Percentiles rank a stretch among this genome's conserved stretches.
Conservation (phyloP, 2,329 filamentous ascomycete genomes). For the Pseudogymnoascus sp. region DNA sequence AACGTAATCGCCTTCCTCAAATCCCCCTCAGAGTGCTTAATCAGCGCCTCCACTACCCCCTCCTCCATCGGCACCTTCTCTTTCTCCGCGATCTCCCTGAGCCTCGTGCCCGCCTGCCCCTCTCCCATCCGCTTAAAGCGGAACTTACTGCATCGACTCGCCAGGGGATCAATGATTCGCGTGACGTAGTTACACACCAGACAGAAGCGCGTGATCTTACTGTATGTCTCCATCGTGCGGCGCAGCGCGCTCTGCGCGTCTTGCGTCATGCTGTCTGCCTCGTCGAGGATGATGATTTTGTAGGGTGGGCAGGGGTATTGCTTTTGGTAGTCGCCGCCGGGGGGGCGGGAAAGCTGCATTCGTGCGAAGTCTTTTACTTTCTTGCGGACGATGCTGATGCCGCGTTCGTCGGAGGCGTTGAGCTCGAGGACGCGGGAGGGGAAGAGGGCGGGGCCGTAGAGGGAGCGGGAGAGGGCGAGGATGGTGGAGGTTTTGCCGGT, state of each 20-base stretch:
- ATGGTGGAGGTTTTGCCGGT: conserved; percentile 98
- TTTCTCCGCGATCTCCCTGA: conserved; percentile 72
- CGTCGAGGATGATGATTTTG: conserved; percentile 97
- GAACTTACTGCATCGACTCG: conserved; percentile 91
- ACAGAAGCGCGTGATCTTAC: conserved; percentile 92
- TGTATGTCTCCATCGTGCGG: conserved; percentile 97
- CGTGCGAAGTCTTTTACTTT: conserved; percentile 98
- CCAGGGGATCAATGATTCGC: conserved; percentile 91
- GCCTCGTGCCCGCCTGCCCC: conserved; percentile 66
- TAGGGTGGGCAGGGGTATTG: conserved; percentile 91
- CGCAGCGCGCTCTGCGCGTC: conserved; percentile 90
- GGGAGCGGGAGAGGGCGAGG: conserved; percentile 90
- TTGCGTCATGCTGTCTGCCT: conserved; percentile 98
- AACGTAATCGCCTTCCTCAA: conserved; percentile 93
- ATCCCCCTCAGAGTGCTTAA: conserved; percentile 86
- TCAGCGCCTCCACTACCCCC: conserved; percentile 74
- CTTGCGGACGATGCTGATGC: conserved; percentile 91
- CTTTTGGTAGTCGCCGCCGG: conserved; percentile 40
- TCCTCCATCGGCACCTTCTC: conserved; percentile 70
- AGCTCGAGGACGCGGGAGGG: conserved; percentile 94
- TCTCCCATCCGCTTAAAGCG: conserved; percentile 94
- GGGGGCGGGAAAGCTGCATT: conserved; percentile 80
- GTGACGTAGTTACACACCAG: conserved; percentile 99
- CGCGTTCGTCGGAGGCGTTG: conserved; percentile 97
- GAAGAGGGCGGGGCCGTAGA: conserved; percentile 91